phyloP scores from a whole-genome alignment of 1,284 basidiomycete genomes.

The Ceratobasidium sp. region DNA sequence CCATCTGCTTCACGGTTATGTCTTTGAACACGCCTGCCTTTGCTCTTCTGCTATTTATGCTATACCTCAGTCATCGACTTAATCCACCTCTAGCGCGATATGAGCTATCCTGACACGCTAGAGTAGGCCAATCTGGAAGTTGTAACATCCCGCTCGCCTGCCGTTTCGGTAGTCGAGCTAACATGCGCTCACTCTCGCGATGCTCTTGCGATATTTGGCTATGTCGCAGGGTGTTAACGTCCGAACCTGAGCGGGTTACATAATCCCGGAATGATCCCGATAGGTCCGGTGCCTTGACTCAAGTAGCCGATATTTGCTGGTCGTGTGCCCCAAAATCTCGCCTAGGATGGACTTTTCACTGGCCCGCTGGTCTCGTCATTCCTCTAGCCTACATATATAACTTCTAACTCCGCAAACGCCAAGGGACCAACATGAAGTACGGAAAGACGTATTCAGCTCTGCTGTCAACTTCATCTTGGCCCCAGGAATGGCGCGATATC shows the following conservation, averaged over 20 bases:
- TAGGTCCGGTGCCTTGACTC: not conserved
- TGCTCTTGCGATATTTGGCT: too few relatives aligned
- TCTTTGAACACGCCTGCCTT: too few relatives aligned
- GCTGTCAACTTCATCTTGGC: slow-evolving; percentile 71
- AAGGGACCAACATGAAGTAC: slow-evolving; percentile 74
- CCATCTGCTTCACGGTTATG: too few relatives aligned
- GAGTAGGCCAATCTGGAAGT: too few relatives aligned
- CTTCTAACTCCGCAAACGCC: not conserved
- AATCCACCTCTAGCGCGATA: too few relatives aligned
- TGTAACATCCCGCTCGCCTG: too few relatives aligned
- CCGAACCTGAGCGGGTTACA: not conserved
- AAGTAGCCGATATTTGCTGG: slow-evolving; percentile 18
- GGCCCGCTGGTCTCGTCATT: slow-evolving; percentile 3
- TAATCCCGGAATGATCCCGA: slow-evolving; percentile 13
- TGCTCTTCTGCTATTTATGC: too few relatives aligned
- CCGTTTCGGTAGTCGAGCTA: too few relatives aligned
- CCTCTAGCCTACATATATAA: not conserved
- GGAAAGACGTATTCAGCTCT: slow-evolving; percentile 82
- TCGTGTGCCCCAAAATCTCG: slow-evolving; percentile 23
- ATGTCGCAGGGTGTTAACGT: too few relatives aligned
- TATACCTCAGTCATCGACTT: too few relatives aligned
- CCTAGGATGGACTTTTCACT: slow-evolving; percentile 18
- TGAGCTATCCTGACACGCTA: too few relatives aligned
- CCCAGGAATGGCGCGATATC: slow-evolving; percentile 78
- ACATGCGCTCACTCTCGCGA: too few relatives aligned